Percentiles rank a stretch among this genome's conserved stretches.
phyloP scores from a whole-genome alignment of 2,329 filamentous ascomycete species.

The Pseudogymnoascus sp. region DNA sequence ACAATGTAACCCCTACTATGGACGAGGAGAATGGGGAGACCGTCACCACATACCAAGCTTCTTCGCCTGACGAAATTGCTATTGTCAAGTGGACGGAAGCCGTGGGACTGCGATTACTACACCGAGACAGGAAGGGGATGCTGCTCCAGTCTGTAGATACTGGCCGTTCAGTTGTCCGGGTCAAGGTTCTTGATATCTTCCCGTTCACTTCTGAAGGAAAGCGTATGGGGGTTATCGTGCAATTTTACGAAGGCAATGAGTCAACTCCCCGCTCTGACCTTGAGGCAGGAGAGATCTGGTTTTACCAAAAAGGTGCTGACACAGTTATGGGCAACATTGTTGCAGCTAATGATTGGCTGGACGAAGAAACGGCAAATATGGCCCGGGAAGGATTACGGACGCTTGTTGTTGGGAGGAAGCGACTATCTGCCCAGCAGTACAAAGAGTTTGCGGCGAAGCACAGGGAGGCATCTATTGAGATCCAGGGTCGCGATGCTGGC shows the following conservation, averaged over 20 bases:
- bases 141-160: slow-evolving; percentile 68
- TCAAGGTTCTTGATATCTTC: slow-evolving; percentile 86
- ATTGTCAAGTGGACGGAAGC: slow-evolving; percentile 94
- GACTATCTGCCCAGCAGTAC: slow-evolving; percentile 70
- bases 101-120: slow-evolving; percentile 74
- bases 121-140: slow-evolving; percentile 83
- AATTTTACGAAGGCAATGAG: slow-evolving; percentile 58
- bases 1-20: slow-evolving; percentile 89
- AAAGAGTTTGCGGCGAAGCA: slow-evolving; percentile 67
- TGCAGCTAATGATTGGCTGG: slow-evolving; percentile 93
- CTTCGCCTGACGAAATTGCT: slow-evolving; percentile 94
- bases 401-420: slow-evolving; percentile 87
- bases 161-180: slow-evolving; percentile 67
- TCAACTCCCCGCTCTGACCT: slow-evolving; percentile 38
- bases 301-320: slow-evolving; percentile 96
- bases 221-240: slow-evolving; percentile 93
- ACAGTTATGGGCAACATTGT: slow-evolving; percentile 98
- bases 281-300: slow-evolving; percentile 77
- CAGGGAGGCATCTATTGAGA: slow-evolving; percentile 69
- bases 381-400: slow-evolving; percentile 91
- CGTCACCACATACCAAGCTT: slow-evolving; percentile 86
- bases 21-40: slow-evolving; percentile 73
- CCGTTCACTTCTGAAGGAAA: slow-evolving; percentile 98
- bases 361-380: slow-evolving; percentile 99
- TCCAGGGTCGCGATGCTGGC: slow-evolving; percentile 69